These are phyloP conservation scores for Fusarium humuli DNA, from an alignment of 2,329 filamentous ascomycete species.

Conservation along the genomic window DNA sequence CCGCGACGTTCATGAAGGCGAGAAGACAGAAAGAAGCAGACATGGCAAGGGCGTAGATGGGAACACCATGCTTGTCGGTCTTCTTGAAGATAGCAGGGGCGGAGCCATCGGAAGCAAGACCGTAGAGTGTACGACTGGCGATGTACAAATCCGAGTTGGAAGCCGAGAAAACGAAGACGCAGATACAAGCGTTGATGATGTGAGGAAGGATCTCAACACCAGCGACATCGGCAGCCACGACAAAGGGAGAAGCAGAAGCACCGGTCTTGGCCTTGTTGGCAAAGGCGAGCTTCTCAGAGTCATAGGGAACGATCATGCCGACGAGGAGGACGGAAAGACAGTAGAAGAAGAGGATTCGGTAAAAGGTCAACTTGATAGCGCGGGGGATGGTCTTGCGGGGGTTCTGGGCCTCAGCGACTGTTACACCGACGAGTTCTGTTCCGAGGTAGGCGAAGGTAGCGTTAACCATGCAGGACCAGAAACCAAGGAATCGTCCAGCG, in stretches of 20 bases:
- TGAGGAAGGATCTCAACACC: slow-evolving; percentile 72
- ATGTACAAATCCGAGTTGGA: slow-evolving; percentile 84
- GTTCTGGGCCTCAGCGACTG: slow-evolving; percentile 83
- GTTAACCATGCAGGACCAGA: slow-evolving; percentile 79
- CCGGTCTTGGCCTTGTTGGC: slow-evolving; percentile 58
- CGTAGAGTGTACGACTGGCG: slow-evolving; percentile 78
- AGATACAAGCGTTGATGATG: slow-evolving; percentile 79
- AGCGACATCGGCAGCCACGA: slow-evolving; percentile 75
- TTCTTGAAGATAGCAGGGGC: slow-evolving; percentile 78
- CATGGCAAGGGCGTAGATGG: slow-evolving; percentile 71
- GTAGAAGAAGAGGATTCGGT: slow-evolving; percentile 86
- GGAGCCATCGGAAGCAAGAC: slow-evolving; percentile 76
- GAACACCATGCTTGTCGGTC: slow-evolving; percentile 78
- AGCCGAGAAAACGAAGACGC: slow-evolving; percentile 81
- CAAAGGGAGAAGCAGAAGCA: slow-evolving; percentile 73
- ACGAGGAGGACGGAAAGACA: slow-evolving; percentile 78
- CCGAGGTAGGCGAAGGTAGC: slow-evolving; percentile 84
- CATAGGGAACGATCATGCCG: slow-evolving; percentile 81
- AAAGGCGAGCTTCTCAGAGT: slow-evolving; percentile 69
- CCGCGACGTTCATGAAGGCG: slow-evolving; percentile 74
- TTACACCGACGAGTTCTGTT: slow-evolving; percentile 81
- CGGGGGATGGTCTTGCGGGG: slow-evolving; percentile 80
- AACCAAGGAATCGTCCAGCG: slow-evolving; percentile 67
- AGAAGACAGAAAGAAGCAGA: slow-evolving; percentile 73
- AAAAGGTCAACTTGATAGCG: slow-evolving; percentile 84